Evolutionary conservation across 176 grass and related monocot species (phyloP).

Genomic region (Bolboschoenus planiculmis): DNA sequence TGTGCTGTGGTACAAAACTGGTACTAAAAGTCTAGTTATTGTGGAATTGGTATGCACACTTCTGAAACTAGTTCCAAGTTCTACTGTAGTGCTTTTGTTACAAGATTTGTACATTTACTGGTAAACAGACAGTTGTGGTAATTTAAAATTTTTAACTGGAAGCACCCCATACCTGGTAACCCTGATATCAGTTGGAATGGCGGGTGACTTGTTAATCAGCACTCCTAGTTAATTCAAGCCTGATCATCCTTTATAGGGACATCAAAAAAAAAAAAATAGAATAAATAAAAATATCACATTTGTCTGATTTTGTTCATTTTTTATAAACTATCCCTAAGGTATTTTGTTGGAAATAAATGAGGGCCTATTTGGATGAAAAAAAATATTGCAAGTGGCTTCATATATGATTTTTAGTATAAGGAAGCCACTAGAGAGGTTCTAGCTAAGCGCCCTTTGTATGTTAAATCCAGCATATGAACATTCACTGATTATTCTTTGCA

Average conservation of each 20-base stretch:
- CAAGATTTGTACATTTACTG: background rate
- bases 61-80: background rate
- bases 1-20: too few species aligned
- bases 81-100: background rate
- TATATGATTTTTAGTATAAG: background rate
- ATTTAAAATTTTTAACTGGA: background rate
- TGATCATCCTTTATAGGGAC: background rate
- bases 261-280: too few species aligned
- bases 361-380: background rate
- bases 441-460: background rate
- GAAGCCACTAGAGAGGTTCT: background rate
- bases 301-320: background rate
- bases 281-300: background rate
- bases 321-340: background rate
- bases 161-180: background rate
- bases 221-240: background rate
- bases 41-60: background rate
- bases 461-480: background rate
- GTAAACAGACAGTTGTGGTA: background rate
- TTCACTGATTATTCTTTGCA: background rate
- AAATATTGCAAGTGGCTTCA: background rate
- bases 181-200: background rate
- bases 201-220: background rate
- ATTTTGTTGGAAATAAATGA: background rate
- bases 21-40: too few species aligned